Evolutionary conservation across 768 basidiomycete species (phyloP).

Genomic region (Candolleomyces aberdarensis): DNA sequence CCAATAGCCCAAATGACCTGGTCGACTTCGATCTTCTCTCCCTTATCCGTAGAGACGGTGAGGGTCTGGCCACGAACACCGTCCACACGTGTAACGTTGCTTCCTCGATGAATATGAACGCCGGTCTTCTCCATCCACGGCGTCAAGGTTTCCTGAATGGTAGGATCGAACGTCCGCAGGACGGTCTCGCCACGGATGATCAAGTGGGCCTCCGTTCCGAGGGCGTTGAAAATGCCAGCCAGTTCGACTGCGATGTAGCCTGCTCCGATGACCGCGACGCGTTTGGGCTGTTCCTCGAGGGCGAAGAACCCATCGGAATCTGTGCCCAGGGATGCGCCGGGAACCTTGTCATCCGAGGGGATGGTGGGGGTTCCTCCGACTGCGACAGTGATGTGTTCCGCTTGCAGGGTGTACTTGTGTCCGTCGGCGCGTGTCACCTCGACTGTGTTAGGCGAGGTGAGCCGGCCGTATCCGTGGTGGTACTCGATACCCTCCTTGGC

Average conservation of each 20-base stretch:
- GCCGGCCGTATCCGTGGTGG: constrained; percentile 73
- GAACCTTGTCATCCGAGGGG: constrained; percentile 76
- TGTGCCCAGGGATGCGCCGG: constrained; percentile 89
- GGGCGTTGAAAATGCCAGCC: constrained; percentile 87
- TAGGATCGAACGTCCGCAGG: constrained; percentile 89
- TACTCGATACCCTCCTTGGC: constrained; percentile 85
- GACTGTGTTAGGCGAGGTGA: constrained; percentile 67
- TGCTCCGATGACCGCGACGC: constrained; percentile 92
- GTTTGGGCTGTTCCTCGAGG: constrained; percentile 84
- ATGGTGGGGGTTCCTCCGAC: constrained; percentile 83
- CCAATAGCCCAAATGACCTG: constrained; percentile 93
- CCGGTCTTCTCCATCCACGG: constrained; percentile 95
- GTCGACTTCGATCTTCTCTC: constrained; percentile 82
- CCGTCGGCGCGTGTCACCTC: constrained; percentile 73
- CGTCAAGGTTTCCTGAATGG: constrained; percentile 78
- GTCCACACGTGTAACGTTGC: constrained; percentile 73
- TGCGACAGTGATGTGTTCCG: constrained; percentile 79
- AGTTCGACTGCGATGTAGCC: constrained; percentile 99
- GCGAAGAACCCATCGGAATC: constrained; percentile 97
- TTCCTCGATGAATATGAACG: constrained; percentile 79
- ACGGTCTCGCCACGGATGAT: constrained; percentile 89
- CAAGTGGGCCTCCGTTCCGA: constrained; percentile 90
- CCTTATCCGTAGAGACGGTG: constrained; percentile 72
- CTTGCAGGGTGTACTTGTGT: constrained; percentile 64
- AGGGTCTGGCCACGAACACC: constrained; percentile 69